phyloP scores from a whole-genome alignment of 2,329 filamentous ascomycete species.

The Aspergillus sp. region DNA sequence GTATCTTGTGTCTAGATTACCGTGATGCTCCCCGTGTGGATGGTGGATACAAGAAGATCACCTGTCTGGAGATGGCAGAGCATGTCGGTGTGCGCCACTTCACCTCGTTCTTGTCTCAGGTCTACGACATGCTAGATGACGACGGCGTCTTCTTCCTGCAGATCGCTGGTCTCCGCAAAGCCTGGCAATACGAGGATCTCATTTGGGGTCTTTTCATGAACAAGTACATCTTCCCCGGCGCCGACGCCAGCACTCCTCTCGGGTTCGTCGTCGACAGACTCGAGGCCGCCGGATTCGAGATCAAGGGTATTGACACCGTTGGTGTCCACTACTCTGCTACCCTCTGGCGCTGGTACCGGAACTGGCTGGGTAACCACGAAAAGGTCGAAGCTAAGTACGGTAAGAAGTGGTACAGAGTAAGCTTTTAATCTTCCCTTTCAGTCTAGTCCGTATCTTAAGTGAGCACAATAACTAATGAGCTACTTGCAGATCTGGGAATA shows the following conservation, averaged over 20 bases:
- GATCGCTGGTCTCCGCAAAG: slow-evolving; percentile 88
- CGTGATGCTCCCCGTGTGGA: slow-evolving; percentile 82
- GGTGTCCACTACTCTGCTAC: slow-evolving; percentile 97
- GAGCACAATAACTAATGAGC: neutral
- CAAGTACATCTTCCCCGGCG: slow-evolving; percentile 98
- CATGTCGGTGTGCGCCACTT: slow-evolving; percentile 96
- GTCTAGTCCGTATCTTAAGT: neutral
- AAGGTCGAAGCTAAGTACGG: slow-evolving; percentile 96
- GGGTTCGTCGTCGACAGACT: slow-evolving; percentile 82
- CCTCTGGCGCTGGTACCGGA: slow-evolving; percentile 96
- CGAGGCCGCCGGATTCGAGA: slow-evolving; percentile 83
- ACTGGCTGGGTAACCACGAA: slow-evolving; percentile 92
- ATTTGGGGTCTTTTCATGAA: slow-evolving; percentile 99
- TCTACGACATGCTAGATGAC: slow-evolving; percentile 93
- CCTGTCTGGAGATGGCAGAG: slow-evolving; percentile 97
- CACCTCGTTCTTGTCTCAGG: slow-evolving; percentile 75
- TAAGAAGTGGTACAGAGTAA: slow-evolving; percentile 88
- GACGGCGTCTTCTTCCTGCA: slow-evolving; percentile 96
- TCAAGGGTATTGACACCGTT: slow-evolving; percentile 89
- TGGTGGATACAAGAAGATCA: slow-evolving; percentile 88
- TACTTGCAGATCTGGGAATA: slow-evolving; percentile 73
- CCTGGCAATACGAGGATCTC: slow-evolving; percentile 97
- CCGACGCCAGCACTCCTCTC: slow-evolving; percentile 90
- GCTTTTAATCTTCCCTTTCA: slow-evolving; percentile 34
- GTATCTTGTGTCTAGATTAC: slow-evolving; percentile 95